Evolutionary conservation across 345 rosid genomes (phyloP), one percentile per base, ranked within the genome.

Genomic region (Boechera retrofracta): DNA sequence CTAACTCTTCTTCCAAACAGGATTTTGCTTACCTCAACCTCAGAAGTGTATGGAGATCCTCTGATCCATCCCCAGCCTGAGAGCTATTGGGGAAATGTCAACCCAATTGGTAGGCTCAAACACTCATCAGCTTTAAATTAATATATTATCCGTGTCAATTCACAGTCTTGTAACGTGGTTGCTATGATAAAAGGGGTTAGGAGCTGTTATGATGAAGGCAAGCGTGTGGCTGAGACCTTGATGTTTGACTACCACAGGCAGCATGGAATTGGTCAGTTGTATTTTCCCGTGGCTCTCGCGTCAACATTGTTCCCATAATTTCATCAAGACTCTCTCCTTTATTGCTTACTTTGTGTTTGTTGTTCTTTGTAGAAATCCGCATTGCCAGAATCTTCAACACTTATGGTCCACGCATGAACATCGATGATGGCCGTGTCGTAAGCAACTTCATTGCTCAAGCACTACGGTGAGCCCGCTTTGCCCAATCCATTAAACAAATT

Each of bases 361-460:
- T 79, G 28, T 57, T 49, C 49, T 2, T 49, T 53, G 10, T 54
- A 95, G 99, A 95, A 71, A 95, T 95, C 57, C 94, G 99, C n/a
- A 89, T 95, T 77, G 99, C 97, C 51, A 89, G 98, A 88, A 95
- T 95, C 79, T 95, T 95, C 81, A 92, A 95, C 87, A 95, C 99
- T 10, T 95, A 92, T 56, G 98, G 99, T 64, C 97, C 99, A 11
- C 92, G 98, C 31, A 95, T 95, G 99, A 92, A 95, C 76, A 95
- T 92, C 4, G 99, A 95, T 75, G 99, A 95, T 83, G 99, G 99
- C 4, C 98, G 99, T 79, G 99, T 95, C 16, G 99, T 95, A 73
- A 95, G 99, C 91, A 95, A 95, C 78, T 95, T 95, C 89, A 95
- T 95, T 51, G 99, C 99, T 71, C 99, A 92, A 86, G 98, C 99